Percentiles rank a stretch among this genome's conserved stretches.
Evolutionary conservation across 257 asterid species (phyloP).

Genomic region (Nicotiana tabacum): DNA sequence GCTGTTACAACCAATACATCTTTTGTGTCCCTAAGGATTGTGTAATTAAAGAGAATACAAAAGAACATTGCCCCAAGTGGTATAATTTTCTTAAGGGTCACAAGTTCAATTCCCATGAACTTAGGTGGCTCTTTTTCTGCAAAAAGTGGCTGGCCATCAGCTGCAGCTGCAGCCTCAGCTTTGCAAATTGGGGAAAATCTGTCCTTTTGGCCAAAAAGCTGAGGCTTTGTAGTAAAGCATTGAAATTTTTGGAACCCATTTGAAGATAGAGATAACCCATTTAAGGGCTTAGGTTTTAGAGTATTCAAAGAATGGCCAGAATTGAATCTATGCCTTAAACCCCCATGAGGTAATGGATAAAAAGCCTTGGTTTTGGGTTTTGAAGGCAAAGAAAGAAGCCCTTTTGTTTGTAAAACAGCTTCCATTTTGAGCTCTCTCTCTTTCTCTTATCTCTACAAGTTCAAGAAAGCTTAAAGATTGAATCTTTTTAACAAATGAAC

Average conservation of each 20-base stretch:
- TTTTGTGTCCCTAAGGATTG: slow-evolving; percentile 91
- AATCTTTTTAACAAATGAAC: neutral
- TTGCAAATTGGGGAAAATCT: slow-evolving; percentile 26
- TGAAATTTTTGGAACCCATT: slow-evolving; percentile 46
- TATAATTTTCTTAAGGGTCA: slow-evolving; percentile 76
- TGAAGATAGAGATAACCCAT: slow-evolving; percentile 30
- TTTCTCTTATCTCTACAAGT: slow-evolving; percentile 6
- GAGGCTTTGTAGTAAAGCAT: slow-evolving; percentile 40
- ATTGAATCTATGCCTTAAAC: slow-evolving; percentile 52
- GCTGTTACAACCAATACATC: slow-evolving; percentile 99
- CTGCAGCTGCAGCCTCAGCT: slow-evolving; percentile 73
- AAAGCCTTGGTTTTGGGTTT: slow-evolving; percentile 66
- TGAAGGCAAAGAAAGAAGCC: slow-evolving; percentile 67
- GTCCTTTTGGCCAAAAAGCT: slow-evolving; percentile 30
- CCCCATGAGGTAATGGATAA: slow-evolving; percentile 38
- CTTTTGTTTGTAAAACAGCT: slow-evolving; percentile 69
- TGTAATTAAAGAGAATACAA: slow-evolving; percentile 85
- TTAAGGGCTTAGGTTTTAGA: slow-evolving; percentile 27
- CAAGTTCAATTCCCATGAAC: slow-evolving; percentile 68
- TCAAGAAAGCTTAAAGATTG: neutral
- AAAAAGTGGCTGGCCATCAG: slow-evolving; percentile 46
- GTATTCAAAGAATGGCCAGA: slow-evolving; percentile 22
- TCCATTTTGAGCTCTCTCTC: slow-evolving; percentile 40
- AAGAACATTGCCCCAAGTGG: slow-evolving; percentile 96
- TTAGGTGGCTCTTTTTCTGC: slow-evolving; percentile 54